Conservation (phyloP, 768 basidiomycete species). For the Psilocybe azurescens region DNA sequence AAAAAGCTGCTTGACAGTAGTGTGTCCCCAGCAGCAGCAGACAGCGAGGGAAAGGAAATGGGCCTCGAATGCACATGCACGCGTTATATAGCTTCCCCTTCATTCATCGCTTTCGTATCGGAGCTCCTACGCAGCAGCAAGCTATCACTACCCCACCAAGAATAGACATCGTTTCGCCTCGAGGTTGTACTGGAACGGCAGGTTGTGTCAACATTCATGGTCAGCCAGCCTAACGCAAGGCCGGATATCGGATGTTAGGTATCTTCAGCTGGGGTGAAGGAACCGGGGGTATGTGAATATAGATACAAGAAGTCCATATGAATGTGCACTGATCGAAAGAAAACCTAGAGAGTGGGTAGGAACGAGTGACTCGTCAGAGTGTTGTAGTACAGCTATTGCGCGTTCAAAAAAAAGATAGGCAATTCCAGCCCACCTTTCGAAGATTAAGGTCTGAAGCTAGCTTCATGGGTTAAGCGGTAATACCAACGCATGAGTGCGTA, state of each 20-base stretch:
- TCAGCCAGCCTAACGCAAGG: slow-evolving; percentile 12
- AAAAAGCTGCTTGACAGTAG: neutral
- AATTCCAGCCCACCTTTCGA: too few species aligned
- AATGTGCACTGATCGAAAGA: neutral
- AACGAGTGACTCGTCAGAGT: too few species aligned
- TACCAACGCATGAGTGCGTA: neutral
- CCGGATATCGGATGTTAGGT: slow-evolving; percentile 6
- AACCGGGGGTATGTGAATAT: neutral
- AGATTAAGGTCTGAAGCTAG: too few species aligned
- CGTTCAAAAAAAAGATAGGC: too few species aligned
- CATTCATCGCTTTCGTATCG: neutral
- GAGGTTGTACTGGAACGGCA: slow-evolving; percentile 15
- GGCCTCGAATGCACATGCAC: neutral
- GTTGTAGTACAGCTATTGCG: too few species aligned
- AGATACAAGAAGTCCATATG: neutral
- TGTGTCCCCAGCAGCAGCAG: neutral
- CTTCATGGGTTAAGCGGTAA: too few species aligned
- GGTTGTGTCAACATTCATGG: slow-evolving; percentile 15
- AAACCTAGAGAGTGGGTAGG: too few species aligned
- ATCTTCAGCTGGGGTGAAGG: neutral
- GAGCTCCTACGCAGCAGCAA: slow-evolving; percentile 2
- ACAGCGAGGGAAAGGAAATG: neutral
- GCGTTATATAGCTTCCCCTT: slow-evolving; percentile 9
- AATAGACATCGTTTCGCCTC: slow-evolving; percentile 5
- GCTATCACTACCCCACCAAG: slow-evolving; percentile 5